phyloP scores from a whole-genome alignment of 306 rosid genomes.

The Luffa aegyptiaca region DNA sequence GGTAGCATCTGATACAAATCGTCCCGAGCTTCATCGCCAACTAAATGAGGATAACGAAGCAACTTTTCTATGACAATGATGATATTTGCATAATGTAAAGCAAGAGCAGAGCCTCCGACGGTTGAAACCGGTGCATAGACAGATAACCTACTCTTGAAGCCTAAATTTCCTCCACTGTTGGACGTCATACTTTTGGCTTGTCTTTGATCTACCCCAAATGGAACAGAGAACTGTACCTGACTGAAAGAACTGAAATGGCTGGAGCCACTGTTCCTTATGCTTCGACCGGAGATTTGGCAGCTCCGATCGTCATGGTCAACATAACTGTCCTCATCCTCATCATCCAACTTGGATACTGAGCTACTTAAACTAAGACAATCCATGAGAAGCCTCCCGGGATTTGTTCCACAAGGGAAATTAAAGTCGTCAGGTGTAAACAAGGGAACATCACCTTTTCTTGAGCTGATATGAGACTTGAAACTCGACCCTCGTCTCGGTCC shows the following conservation, averaged over 20 bases:
- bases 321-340: slow-evolving; percentile 20
- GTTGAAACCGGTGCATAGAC: slow-evolving; percentile 71
- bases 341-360: slow-evolving; percentile 50
- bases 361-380: slow-evolving; percentile 83
- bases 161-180: slow-evolving; percentile 34
- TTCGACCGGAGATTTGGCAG: slow-evolving; percentile 32
- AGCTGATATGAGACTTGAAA: slow-evolving; percentile 32
- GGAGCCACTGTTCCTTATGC: slow-evolving; percentile 20
- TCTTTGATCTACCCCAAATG: slow-evolving; percentile 29
- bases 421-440: slow-evolving; percentile 56
- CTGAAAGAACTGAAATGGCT: slow-evolving; percentile 27
- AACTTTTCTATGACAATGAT: slow-evolving; percentile 76
- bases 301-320: slow-evolving; percentile 28
- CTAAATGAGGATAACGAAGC: slow-evolving; percentile 79
- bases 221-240: slow-evolving; percentile 29
- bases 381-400: slow-evolving; percentile 88
- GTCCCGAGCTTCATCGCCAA: slow-evolving; percentile 88
- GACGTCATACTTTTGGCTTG: slow-evolving; percentile 22
- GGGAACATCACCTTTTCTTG: slow-evolving; percentile 44
- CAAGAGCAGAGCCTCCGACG: slow-evolving; percentile 83
- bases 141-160: slow-evolving; percentile 45
- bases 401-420: slow-evolving; percentile 70
- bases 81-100: slow-evolving; percentile 91
- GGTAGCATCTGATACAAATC: slow-evolving; percentile 91
- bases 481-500: slow-evolving; percentile 27